Evolutionary conservation across 1,284 basidiomycete species (phyloP).

Genomic region (Hymenochaete sp.): DNA sequence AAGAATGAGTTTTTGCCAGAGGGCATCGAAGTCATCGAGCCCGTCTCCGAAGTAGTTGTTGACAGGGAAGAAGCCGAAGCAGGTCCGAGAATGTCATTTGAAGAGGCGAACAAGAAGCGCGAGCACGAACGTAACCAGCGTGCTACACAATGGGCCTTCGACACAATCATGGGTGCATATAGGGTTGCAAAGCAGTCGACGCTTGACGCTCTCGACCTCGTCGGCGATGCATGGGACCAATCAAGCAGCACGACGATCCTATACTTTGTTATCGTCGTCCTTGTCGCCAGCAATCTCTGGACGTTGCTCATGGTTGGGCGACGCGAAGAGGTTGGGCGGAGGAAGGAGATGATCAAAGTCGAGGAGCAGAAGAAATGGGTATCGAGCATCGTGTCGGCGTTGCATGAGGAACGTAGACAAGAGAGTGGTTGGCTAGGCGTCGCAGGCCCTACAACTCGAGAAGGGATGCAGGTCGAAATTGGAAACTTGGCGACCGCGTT

Average conservation of each 20-base stretch:
- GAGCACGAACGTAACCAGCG: conserved; percentile 62
- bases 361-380: conserved; percentile 69
- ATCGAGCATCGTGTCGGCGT: conserved; percentile 54
- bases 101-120: conserved; percentile 38
- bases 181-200: conserved; percentile 63
- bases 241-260: conserved; percentile 60
- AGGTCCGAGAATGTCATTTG: conserved; percentile 20
- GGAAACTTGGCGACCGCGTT: conserved; percentile 40
- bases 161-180: conserved; percentile 68
- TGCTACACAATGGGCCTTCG: conserved; percentile 77
- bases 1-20: conserved; percentile 83
- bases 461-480: conserved; percentile 42
- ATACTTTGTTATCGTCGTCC: conserved; percentile 58
- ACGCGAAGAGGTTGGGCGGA: conserved; percentile 44
- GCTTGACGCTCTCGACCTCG: conserved; percentile 60
- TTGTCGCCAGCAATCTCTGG: conserved; percentile 74
- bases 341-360: conserved; percentile 45
- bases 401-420: conserved; percentile 61
- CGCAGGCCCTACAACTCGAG: conserved; percentile 20
- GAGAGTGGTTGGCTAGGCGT: conserved; percentile 28
- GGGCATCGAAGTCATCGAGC: conserved; percentile 45
- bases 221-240: conserved; percentile 68
- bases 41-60: conserved; percentile 15
- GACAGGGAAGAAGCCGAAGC: conserved; percentile 10
- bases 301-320: conserved; percentile 52